A percentile compares a stretch with the other conserved stretches of the same genome.
Evolutionary conservation across 345 rosid species (phyloP).

Genomic region (Aegle marmelos): DNA sequence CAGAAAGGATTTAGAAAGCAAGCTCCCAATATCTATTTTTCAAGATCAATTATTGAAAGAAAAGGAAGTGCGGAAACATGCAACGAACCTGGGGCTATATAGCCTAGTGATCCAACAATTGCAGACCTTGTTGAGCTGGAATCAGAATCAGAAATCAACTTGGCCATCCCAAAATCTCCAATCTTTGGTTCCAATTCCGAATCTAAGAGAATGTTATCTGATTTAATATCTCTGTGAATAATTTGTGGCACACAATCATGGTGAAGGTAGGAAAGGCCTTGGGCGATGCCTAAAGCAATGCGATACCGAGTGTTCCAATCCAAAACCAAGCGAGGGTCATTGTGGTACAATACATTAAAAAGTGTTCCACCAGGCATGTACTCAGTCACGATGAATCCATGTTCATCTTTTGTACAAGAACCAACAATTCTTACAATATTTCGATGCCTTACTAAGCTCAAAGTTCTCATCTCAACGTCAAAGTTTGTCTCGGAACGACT

Average conservation of each 20-base stretch:
- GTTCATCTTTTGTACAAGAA: slow-evolving; percentile 29
- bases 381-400: slow-evolving; percentile 31
- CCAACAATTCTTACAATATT: slow-evolving; percentile 35
- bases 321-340: slow-evolving; percentile 21
- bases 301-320: slow-evolving; percentile 32
- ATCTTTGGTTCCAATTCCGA: slow-evolving; percentile 38
- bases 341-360: slow-evolving; percentile 23
- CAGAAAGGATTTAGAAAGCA: neutral
- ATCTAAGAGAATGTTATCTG: slow-evolving; percentile 35
- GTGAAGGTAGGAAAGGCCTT: slow-evolving; percentile 41
- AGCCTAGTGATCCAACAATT: slow-evolving; percentile 39
- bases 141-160: slow-evolving; percentile 23
- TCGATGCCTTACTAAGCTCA: slow-evolving; percentile 31
- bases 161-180: slow-evolving; percentile 41
- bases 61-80: neutral
- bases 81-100: slow-evolving; percentile 41
- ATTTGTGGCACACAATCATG: slow-evolving; percentile 43
- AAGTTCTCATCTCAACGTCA: slow-evolving; percentile 28
- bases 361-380: slow-evolving; percentile 39
- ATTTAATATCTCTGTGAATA: slow-evolving; percentile 38
- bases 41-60: neutral
- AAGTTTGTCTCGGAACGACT: slow-evolving; percentile 29
- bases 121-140: slow-evolving; percentile 26
- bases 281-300: slow-evolving; percentile 35
- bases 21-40: neutral